phyloP scores from a whole-genome alignment of 495 filamentous ascomycete species.

The Niebla homalea region DNA sequence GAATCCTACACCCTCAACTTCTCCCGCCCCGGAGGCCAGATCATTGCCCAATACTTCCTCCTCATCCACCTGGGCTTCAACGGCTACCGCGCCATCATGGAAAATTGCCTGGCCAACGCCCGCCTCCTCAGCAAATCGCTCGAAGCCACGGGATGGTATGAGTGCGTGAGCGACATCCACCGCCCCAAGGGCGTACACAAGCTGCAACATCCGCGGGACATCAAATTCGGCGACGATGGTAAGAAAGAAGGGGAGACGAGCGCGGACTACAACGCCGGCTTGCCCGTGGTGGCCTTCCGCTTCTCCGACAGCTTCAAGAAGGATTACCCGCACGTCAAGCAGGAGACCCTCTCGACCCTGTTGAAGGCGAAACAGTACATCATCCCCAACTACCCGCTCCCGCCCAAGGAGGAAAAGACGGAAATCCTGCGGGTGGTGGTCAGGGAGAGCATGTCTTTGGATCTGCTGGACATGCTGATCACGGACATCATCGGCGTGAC shows the following conservation, averaged over 20 bases:
- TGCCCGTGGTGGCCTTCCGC: constrained; percentile 61
- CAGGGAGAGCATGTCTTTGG: constrained; percentile 54
- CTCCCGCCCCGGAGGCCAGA: constrained; percentile 55
- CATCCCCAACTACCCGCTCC: constrained; percentile 61
- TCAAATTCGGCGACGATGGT: constrained; percentile 22
- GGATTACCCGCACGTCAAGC: constrained; percentile 51
- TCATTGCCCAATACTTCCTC: constrained; percentile 67
- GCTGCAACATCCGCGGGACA: constrained; percentile 21
- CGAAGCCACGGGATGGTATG: constrained; percentile 57
- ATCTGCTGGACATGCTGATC: constrained; percentile 50
- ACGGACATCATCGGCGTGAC: constrained; percentile 42
- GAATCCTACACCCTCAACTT: constrained; percentile 67
- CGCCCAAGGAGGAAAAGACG: constrained; percentile 46
- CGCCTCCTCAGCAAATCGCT: constrained; percentile 52
- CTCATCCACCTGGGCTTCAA: constrained; percentile 58
- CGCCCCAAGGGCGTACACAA: constrained; percentile 32
- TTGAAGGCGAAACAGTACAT: constrained; percentile 61
- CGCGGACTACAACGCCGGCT: constrained; percentile 50
- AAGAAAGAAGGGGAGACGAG: constrained; percentile 28
- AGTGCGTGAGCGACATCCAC: constrained; percentile 58
- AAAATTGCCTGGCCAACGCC: constrained; percentile 58
- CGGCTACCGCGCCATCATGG: constrained; percentile 54
- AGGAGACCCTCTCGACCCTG: constrained; percentile 50
- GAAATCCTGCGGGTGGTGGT: constrained; percentile 61
- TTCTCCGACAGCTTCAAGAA: constrained; percentile 49